Evolutionary conservation across 2,329 filamentous ascomycete genomes (phyloP).

Genomic region (Calonectria crousiana): DNA sequence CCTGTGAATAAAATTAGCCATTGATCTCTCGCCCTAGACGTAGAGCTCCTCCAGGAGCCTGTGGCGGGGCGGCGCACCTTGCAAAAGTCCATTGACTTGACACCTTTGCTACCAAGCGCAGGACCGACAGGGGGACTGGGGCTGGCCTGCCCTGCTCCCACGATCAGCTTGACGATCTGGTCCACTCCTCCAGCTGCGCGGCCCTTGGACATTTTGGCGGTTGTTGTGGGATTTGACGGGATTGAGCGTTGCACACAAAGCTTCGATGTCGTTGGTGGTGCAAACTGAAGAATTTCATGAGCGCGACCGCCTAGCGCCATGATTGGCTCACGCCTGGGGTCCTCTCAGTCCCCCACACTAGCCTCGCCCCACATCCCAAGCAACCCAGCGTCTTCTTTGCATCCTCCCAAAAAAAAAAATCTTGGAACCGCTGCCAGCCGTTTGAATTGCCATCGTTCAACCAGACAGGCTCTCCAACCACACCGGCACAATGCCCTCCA

Average conservation of each 20-base stretch:
- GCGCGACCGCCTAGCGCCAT: constrained; percentile 22
- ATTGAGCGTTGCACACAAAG: constrained; percentile 22
- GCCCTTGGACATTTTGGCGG: constrained; percentile 65
- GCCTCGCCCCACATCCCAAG: constrained; percentile 32
- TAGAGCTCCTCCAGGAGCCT: background rate
- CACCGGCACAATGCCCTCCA: constrained; percentile 79
- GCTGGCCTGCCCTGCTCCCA: constrained; percentile 93
- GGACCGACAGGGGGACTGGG: constrained; percentile 97
- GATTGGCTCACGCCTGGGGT: constrained; percentile 38
- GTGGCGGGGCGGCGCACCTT: constrained; percentile 72
- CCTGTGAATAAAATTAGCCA: constrained; percentile 64
- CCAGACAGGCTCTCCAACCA: background rate
- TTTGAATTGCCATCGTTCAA: constrained; percentile 18
- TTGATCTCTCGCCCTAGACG: background rate
- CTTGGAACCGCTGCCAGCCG: constrained; percentile 29
- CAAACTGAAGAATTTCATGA: constrained; percentile 45
- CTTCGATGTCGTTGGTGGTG: constrained; percentile 25
- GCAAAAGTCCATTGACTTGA: constrained; percentile 99
- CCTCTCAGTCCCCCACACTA: constrained; percentile 31
- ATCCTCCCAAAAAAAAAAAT: constrained; percentile 42
- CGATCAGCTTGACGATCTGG: constrained; percentile 95
- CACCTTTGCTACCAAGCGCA: constrained; percentile 94
- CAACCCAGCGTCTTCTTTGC: constrained; percentile 18
- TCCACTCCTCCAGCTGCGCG: constrained; percentile 61
- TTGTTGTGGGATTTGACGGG: constrained; percentile 27